phyloP scores from a whole-genome alignment of 78 protist species.

The Speleostelium caveatum region DNA sequence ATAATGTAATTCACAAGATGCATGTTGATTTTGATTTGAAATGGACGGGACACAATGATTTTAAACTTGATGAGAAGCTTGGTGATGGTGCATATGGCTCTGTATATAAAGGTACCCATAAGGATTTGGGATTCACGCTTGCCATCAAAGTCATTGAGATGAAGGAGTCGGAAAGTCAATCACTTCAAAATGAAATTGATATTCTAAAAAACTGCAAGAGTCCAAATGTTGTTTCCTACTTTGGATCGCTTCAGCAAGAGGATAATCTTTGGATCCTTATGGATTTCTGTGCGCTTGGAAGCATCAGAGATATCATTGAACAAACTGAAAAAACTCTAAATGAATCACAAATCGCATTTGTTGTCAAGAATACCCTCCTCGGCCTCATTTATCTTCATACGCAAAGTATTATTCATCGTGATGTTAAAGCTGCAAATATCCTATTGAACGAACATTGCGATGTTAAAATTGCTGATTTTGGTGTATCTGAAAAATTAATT shows the following conservation, averaged over 20 bases:
- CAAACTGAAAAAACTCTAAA: constrained; percentile 33
- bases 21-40: constrained; percentile 83
- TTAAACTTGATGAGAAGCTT: constrained; percentile 70
- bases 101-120: constrained; percentile 79
- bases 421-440: constrained; percentile 91
- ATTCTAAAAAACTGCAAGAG: constrained; percentile 77
- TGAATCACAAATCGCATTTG: constrained; percentile 79
- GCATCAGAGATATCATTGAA: constrained; percentile 83
- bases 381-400: constrained; percentile 77
- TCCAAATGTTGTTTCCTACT: constrained; percentile 72
- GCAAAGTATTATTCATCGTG: constrained; percentile 71
- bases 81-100: constrained; percentile 86
- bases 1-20: constrained; percentile 83
- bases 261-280: constrained; percentile 83
- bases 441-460: constrained; percentile 82
- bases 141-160: constrained; percentile 74
- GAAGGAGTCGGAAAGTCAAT: constrained; percentile 49
- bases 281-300: constrained; percentile 91
- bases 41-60: constrained; percentile 82
- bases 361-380: constrained; percentile 51
- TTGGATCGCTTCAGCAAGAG: constrained; percentile 66
- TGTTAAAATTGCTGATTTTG: constrained; percentile 96
- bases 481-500: constrained; percentile 86
- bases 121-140: constrained; percentile 70
- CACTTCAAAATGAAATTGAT: constrained; percentile 79